Conservation (phyloP, 208 protist genomes). For the Trypanosoma mega region DNA sequence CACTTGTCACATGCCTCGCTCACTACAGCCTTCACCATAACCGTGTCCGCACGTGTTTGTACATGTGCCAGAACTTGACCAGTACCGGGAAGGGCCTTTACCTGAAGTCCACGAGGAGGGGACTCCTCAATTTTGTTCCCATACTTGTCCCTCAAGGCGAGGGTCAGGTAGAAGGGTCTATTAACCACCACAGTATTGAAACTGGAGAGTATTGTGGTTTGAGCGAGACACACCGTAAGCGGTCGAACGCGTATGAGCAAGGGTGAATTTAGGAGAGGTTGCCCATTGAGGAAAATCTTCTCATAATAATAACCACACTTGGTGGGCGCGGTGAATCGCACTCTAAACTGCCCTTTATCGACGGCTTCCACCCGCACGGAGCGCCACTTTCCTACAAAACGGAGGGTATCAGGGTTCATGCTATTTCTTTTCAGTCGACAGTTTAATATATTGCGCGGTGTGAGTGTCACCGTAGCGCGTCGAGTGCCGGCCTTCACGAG, state of each 20-base stretch:
- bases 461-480: conserved; percentile 6
- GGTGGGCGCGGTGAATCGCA: conserved; percentile 44
- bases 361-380: background rate
- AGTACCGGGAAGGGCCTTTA: conserved; percentile 9
- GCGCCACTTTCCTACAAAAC: conserved; percentile 34
- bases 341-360: conserved; percentile 4
- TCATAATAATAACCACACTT: conserved; percentile 47
- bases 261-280: conserved; percentile 67
- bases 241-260: conserved; percentile 48
- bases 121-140: conserved; percentile 39
- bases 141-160: conserved; percentile 43
- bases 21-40: conserved; percentile 21
- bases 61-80: conserved; percentile 11
- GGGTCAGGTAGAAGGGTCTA: conserved; percentile 47
- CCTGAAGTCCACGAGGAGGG: conserved; percentile 6
- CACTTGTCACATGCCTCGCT: conserved; percentile 14
- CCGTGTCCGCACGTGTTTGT: conserved; percentile 5
- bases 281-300: conserved; percentile 56
- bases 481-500: conserved; percentile 23
- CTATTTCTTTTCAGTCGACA: conserved; percentile 21
- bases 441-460: conserved; percentile 27
- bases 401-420: conserved; percentile 34
- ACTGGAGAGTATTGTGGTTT: conserved; percentile 30
- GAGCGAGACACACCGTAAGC: conserved; percentile 26
- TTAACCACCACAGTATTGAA: conserved; percentile 60